Base-by-base conservation (phyloP, 768 basidiomycete genomes). In the Kwoniella europaea region DNA sequence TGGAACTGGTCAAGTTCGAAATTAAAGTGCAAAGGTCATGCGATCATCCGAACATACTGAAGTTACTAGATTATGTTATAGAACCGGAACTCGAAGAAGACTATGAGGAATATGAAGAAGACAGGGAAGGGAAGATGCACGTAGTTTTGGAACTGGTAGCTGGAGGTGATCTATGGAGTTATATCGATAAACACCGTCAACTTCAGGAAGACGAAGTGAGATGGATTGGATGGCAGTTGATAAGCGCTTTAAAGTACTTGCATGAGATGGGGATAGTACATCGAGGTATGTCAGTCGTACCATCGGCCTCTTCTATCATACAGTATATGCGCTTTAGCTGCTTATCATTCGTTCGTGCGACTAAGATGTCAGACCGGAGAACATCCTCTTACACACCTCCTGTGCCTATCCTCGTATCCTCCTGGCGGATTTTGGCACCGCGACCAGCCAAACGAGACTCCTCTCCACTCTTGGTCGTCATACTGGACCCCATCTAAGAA, bases 321-420 rank as follows among this genome's bases (percentile, higher is more conserved):
- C 27, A 13, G 13, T 22, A 1, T 13, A 29, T 29, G 22, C 57
- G 27, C 35, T 15, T 22, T 13, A 20, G 15, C 57, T 59, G 12
- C 6, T 22, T 41, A 59, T 24, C 57, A 15, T 27, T 41, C 35
- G 1, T 35, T 7, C 6, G 35, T 59, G 16, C 15, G 10, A 27
- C 13, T 27, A 27, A 79, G 77, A 79, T 52, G 15, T 79, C 55
- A 79, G 76, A 46, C 74, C 74, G 13, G 77, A 79, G 50, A 79
- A 76, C 43, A 67, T 79, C 61, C 69, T 79, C 7, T 69, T 79
- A 4, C 66, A 74, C 54, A 75, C 61, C 5, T 61, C 65, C 10
- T 59, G 53, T 10, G 68, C 69, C 6, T 75, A 66, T 44, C 77
- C 77, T 0, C 68, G 71, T 10, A 59, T 78, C 42, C 44, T 76